Percentiles rank a stretch among this genome's conserved stretches.
These are phyloP conservation scores for Castanea sativa DNA, from an alignment of 306 rosid species.

Conservation along the genomic window DNA sequence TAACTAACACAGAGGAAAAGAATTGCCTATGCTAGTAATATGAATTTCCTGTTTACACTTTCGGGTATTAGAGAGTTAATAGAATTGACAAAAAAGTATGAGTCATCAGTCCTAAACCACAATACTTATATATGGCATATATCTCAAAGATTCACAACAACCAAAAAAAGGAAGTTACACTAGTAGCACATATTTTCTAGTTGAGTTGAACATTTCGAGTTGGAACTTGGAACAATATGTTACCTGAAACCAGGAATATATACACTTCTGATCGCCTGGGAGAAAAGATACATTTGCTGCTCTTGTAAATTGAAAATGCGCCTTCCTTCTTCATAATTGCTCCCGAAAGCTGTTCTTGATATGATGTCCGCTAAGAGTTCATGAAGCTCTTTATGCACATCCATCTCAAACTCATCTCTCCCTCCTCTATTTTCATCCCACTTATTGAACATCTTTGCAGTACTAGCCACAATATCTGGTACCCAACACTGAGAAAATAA, in stretches of 20 bases:
- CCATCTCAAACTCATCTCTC: slow-evolving; percentile 60
- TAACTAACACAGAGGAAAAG: too few species aligned
- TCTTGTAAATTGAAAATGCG: slow-evolving; percentile 66
- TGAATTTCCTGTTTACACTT: too few species aligned
- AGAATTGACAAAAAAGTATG: too few species aligned
- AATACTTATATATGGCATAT: too few species aligned
- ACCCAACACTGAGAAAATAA: slow-evolving; percentile 56
- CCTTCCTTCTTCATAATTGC: slow-evolving; percentile 69
- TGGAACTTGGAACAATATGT: background rate
- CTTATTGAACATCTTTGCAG: slow-evolving; percentile 41
- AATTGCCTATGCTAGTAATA: too few species aligned
- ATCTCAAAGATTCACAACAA: background rate
- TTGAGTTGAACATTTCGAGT: background rate
- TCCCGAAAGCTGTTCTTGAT: slow-evolving; percentile 75
- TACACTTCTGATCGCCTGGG: slow-evolving; percentile 44
- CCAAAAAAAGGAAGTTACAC: background rate
- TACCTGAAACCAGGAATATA: slow-evolving; percentile 86
- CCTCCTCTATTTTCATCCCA: slow-evolving; percentile 55
- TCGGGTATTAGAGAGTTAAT: too few species aligned
- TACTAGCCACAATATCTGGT: slow-evolving; percentile 61
- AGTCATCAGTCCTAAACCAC: too few species aligned
- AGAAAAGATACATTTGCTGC: slow-evolving; percentile 53
- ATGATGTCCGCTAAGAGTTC: slow-evolving; percentile 62
- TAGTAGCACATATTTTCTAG: background rate
- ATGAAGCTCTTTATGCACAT: slow-evolving; percentile 51